Percentiles rank a stretch among this genome's conserved stretches.
Conservation (phyloP, 768 basidiomycete genomes). For the Scleroderma bovista region DNA sequence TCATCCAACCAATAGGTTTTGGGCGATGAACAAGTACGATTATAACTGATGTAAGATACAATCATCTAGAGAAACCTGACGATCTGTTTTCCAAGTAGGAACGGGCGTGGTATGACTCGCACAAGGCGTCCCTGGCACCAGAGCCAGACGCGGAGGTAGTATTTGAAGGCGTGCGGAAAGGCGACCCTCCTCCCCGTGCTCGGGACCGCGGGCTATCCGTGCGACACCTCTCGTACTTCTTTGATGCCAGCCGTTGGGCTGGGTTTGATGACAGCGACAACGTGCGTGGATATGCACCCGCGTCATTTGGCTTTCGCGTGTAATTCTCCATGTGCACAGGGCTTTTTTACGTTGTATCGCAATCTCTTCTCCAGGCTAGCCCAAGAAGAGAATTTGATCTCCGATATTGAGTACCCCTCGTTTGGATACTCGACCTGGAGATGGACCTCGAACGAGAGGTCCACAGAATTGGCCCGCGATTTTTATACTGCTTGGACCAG, state of each 20-base stretch:
- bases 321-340: constrained; percentile 37
- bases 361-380: constrained; percentile 81
- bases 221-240: constrained; percentile 78
- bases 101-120: constrained; percentile 96
- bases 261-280: constrained; percentile 58
- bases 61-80: constrained; percentile 8
- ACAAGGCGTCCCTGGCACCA: constrained; percentile 72
- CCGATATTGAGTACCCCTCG: constrained; percentile 58
- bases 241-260: constrained; percentile 66
- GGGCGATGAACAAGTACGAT: constrained; percentile 74
- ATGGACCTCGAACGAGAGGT: constrained; percentile 51
- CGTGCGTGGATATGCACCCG: constrained; percentile 34
- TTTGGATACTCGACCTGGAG: constrained; percentile 79
- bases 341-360: constrained; percentile 86
- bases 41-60: constrained; percentile 1
- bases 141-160: constrained; percentile 81
- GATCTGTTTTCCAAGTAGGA: constrained; percentile 56
- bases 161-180: constrained; percentile 79
- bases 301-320: neutral
- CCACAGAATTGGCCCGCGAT: constrained; percentile 47
- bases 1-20: constrained; percentile 51
- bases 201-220: constrained; percentile 73
- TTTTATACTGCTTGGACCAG: constrained; percentile 89
- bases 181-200: constrained; percentile 48
- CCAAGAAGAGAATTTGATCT: constrained; percentile 59